phyloP scores from a whole-genome alignment of 352 stramenopile genomes.

The Aphanomyces invadans region DNA sequence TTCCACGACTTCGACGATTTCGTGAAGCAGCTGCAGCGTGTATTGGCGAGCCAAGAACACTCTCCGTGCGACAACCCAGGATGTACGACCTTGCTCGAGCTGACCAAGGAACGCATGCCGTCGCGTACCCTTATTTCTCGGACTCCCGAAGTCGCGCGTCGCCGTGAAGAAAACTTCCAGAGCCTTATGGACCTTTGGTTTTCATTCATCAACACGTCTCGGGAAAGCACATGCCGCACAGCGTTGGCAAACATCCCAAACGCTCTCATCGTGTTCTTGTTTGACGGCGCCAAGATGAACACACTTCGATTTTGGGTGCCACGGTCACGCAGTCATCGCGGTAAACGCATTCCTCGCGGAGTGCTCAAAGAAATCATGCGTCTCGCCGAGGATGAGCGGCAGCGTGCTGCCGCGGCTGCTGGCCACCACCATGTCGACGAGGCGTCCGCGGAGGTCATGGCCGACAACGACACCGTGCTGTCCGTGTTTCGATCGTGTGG shows the following conservation, averaged over 20 bases:
- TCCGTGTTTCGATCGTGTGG: not conserved
- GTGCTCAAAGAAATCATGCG: conserved; percentile 12
- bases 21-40: conserved; percentile 1
- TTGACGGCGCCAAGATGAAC: conserved; percentile 24
- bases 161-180: conserved; percentile 20
- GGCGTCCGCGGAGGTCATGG: not conserved
- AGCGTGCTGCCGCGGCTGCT: not conserved
- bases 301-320: conserved; percentile 20
- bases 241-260: conserved; percentile 10
- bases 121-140: conserved; percentile 6
- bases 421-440: not conserved
- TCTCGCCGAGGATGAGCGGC: conserved; percentile 1
- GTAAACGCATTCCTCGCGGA: not conserved
- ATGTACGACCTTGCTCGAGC: not conserved
- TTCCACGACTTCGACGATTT: conserved; percentile 11
- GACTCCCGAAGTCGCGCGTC: not conserved
- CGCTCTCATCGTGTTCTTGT: conserved; percentile 23
- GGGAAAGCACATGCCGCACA: not conserved
- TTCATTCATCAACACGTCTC: conserved; percentile 18
- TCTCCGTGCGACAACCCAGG: conserved; percentile 7
- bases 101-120: not conserved
- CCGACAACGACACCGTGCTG: not conserved
- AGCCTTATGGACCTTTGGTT: conserved; percentile 12
- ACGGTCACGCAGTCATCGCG: conserved; percentile 7
- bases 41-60: not conserved